Base-by-base conservation (phyloP, 176 grass and related monocot species). In the Carex cristatella region DNA sequence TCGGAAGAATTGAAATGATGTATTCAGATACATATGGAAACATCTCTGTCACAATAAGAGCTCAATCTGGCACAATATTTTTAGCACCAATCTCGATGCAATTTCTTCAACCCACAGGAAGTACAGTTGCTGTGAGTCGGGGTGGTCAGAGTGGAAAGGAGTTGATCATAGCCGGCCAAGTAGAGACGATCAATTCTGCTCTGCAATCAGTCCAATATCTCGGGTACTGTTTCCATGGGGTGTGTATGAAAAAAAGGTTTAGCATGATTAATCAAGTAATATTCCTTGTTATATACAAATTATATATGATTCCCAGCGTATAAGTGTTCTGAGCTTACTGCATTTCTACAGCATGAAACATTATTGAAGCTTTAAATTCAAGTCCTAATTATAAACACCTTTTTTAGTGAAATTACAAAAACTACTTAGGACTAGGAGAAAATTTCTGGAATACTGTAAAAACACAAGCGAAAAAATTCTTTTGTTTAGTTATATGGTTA, bases 21-120 rank as follows among this genome's bases (percentile, higher is more conserved):
- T 90, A 97, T 85, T 92, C 94, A 14, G 88, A 97, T 77, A 53
- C 19, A 42, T 51, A 71, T 59, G 90, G 90, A 89, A 97, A 94
- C 73, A 87, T 97, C 69, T 97, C 94, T 33, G 92, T 97, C 80
- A 92, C 69, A 71, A 83, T 92, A 78, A 89, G 67, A 80, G 88
- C 92, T 69, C 68, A 86, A 65, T 92, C 31, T 30, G 94, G 94
- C 33, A 94, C 54, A 42, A 74, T 94, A 31, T 92, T 60, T 81
- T 85, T 97, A 86, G 87, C 92, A 86, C 89, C 92, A 28, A 81
- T 89, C 57, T 81, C 85, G 59, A 89, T 92, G 87, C 88, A 97
- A 78, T 62, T 92, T 85, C 88, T 83, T 14, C 86, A 89, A 30
- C 58, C 83, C 42, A 77, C 69, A 63, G 83, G 72, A 63, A 79